Conservation (phyloP, 23 red algal species). For the Gracilaria domingensis region DNA sequence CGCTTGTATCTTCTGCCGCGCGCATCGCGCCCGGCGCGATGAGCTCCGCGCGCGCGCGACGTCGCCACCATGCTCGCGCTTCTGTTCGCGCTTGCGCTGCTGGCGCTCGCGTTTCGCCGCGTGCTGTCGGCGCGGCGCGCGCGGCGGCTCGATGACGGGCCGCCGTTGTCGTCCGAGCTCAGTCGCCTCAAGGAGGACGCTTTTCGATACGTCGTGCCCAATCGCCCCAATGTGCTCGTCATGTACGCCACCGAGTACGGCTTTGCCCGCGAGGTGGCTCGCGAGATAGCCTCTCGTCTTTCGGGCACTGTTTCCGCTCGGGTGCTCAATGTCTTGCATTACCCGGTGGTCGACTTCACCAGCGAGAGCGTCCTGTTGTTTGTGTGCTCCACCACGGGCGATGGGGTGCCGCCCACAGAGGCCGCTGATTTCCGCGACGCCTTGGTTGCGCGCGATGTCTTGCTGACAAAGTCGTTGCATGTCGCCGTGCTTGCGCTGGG, state of each 20-base stretch:
- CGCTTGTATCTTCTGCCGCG: too few relatives aligned
- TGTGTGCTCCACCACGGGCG: slow-evolving; percentile 92
- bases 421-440: slow-evolving; percentile 74
- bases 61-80: slow-evolving; percentile 4
- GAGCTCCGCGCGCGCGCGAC: too few relatives aligned
- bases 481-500: slow-evolving; percentile 90
- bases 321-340: slow-evolving; percentile 78
- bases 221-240: slow-evolving; percentile 63
- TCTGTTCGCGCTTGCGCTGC: not conserved
- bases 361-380: slow-evolving; percentile 72
- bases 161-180: not conserved
- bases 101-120: slow-evolving; percentile 1
- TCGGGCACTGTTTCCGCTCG: not conserved
- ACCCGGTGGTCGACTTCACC: slow-evolving; percentile 56
- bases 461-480: slow-evolving; percentile 19
- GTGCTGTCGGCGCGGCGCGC: not conserved
- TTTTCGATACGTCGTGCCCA: slow-evolving; percentile 7
- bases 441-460: slow-evolving; percentile 33
- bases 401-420: slow-evolving; percentile 90
- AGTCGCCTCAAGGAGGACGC: not conserved
- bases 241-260: slow-evolving; percentile 99
- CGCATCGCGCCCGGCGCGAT: too few relatives aligned
- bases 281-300: slow-evolving; percentile 47
- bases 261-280: slow-evolving; percentile 89
- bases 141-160: not conserved